These are phyloP conservation scores for Spathaspora jeffriesii DNA, from an alignment of 1,139 yeast genomes.

Conservation along the genomic window DNA sequence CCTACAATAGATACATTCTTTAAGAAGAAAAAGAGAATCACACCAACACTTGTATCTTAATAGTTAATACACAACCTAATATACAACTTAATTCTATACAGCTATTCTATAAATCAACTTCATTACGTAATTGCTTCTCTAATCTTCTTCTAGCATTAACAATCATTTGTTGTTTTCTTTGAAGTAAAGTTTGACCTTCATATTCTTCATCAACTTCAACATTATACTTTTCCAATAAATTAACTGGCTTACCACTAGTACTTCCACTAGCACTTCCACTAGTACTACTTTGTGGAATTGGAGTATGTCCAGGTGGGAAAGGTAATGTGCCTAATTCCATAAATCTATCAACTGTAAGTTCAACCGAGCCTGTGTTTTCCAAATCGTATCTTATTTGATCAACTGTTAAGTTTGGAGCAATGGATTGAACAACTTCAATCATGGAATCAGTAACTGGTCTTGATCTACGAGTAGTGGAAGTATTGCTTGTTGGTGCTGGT, in stretches of 20 bases:
- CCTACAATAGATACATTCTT: slow-evolving; percentile 15
- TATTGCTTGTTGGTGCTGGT: slow-evolving; percentile 3
- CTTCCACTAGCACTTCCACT: slow-evolving; percentile 3
- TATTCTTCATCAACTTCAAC: slow-evolving; percentile 21
- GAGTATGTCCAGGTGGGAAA: slow-evolving; percentile 53
- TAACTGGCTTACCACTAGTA: slow-evolving; percentile 15
- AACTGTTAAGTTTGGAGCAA: slow-evolving; percentile 72
- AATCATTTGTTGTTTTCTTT: slow-evolving; percentile 45
- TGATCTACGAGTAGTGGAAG: slow-evolving; percentile 18
- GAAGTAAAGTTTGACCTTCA: slow-evolving; percentile 20
- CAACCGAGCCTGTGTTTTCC: slow-evolving; percentile 76
- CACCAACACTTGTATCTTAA: slow-evolving; percentile 41
- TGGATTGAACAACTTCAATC: slow-evolving; percentile 83
- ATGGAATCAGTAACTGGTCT: slow-evolving; percentile 74
- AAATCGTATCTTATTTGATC: slow-evolving; percentile 71
- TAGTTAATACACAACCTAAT: no score
- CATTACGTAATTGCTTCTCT: slow-evolving; percentile 35
- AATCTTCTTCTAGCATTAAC: slow-evolving; percentile 43
- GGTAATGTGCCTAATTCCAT: slow-evolving; percentile 69
- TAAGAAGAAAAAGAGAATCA: slow-evolving; percentile 36
- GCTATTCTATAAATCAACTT: slow-evolving; percentile 8
- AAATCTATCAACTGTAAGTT: slow-evolving; percentile 71
- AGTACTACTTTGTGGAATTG: slow-evolving; percentile 17
- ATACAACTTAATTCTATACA: slow-evolving; percentile 1
- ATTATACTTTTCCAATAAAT: slow-evolving; percentile 40